A percentile compares a stretch with the other conserved stretches of the same genome.
phyloP scores from a whole-genome alignment of 768 basidiomycete genomes.

The Porphyrellus cyaneotinctus region DNA sequence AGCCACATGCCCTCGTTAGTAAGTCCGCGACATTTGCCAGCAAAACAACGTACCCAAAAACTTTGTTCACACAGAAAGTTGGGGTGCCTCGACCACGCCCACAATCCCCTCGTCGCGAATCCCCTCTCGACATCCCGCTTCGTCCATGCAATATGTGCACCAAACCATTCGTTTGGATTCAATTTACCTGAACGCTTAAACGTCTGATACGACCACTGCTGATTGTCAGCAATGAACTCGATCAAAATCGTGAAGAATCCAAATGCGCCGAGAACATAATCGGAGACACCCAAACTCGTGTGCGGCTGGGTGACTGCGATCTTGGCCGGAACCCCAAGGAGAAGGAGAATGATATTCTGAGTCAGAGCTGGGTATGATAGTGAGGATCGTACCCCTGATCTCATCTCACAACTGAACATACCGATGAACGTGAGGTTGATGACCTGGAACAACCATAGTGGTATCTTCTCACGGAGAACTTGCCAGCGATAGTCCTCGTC shows the following conservation, averaged over 20 bases:
- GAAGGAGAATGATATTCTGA: conserved; percentile 79
- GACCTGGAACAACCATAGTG: conserved; percentile 54
- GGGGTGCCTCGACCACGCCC: conserved; percentile 86
- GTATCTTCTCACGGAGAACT: conserved; percentile 60
- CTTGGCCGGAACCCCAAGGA: conserved; percentile 61
- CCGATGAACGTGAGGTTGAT: conserved; percentile 64
- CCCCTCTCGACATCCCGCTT: conserved; percentile 69
- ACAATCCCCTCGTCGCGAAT: conserved; percentile 81
- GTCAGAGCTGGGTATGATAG: conserved; percentile 43
- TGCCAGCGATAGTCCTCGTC: conserved; percentile 95
- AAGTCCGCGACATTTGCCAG: neutral
- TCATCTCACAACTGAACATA: conserved; percentile 25
- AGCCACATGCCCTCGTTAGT: conserved; percentile 1
- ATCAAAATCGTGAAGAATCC: conserved; percentile 56
- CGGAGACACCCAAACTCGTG: conserved; percentile 49
- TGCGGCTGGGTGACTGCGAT: conserved; percentile 53
- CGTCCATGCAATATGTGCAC: conserved; percentile 63
- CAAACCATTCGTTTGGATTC: conserved; percentile 52
- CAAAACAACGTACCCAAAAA: conserved; percentile 62
- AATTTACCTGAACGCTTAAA: conserved; percentile 55
- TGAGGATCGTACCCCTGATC: conserved; percentile 1
- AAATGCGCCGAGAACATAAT: conserved; percentile 55
- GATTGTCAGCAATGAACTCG: conserved; percentile 88
- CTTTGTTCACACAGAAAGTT: conserved; percentile 89
- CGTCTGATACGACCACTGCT: conserved; percentile 81